Conservation (phyloP, 495 filamentous ascomycete genomes). For the Trichoderma reesei region DNA sequence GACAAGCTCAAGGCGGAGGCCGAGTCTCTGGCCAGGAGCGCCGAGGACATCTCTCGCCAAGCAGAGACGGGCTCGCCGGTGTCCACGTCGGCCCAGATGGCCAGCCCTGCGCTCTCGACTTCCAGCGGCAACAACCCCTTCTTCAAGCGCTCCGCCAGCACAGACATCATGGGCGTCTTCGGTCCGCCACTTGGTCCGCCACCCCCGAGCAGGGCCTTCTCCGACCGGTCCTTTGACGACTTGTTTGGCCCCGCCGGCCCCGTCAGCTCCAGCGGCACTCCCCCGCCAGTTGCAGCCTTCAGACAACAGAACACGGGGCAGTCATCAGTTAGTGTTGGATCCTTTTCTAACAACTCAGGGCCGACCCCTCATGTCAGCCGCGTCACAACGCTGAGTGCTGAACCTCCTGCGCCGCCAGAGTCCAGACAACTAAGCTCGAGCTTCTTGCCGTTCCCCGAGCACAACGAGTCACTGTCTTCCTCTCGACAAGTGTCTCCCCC, state of each 20-base stretch:
- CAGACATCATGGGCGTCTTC: conserved; percentile 52
- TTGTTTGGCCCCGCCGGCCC: conserved; percentile 72
- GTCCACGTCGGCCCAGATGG: conserved; percentile 35
- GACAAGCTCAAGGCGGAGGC: conserved; percentile 76
- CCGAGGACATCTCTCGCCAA: conserved; percentile 42
- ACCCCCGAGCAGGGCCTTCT: conserved; percentile 32
- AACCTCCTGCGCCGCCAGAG: conserved; percentile 52
- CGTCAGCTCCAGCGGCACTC: conserved; percentile 36
- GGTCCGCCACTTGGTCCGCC: conserved; percentile 30
- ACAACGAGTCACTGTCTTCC: conserved; percentile 58
- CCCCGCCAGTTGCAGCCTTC: conserved; percentile 58
- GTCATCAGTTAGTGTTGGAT: conserved; percentile 41
- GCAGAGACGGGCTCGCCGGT: conserved; percentile 23
- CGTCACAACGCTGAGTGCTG: conserved; percentile 32
- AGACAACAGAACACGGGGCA: conserved; percentile 47
- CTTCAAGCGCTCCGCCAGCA: conserved; percentile 65
- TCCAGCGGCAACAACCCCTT: conserved; percentile 82
- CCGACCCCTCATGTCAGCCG: conserved; percentile 47
- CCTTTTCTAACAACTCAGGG: conserved; percentile 43
- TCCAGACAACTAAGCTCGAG: conserved; percentile 64
- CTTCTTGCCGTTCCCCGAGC: conserved; percentile 55
- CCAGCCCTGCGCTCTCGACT: conserved; percentile 64
- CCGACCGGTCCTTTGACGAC: conserved; percentile 71
- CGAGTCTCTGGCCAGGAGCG: conserved; percentile 55
- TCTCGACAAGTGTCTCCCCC: conserved; percentile 78